A percentile compares a stretch with the other conserved stretches of the same genome.
These are phyloP conservation scores for Beta macrorhiza DNA, from an alignment of 179 eudicot species.

Conservation along the genomic window DNA sequence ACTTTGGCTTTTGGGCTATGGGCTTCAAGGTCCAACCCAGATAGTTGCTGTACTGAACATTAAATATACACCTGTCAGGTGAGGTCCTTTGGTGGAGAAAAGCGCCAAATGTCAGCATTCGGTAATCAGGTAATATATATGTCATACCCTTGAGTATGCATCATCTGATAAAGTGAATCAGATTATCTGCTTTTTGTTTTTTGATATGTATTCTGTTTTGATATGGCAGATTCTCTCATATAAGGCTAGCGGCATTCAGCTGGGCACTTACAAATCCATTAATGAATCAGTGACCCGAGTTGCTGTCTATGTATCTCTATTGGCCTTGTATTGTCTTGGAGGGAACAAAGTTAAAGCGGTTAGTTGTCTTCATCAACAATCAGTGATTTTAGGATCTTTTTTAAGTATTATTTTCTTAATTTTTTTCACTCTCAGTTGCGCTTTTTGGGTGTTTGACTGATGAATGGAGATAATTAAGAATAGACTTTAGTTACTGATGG, in stretches of 20 bases:
- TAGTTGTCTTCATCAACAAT: conserved; percentile 30
- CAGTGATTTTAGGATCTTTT: background rate
- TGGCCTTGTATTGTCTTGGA: conserved; percentile 88
- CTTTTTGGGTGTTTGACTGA: background rate
- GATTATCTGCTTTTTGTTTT: conserved; percentile 4
- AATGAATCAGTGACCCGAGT: conserved; percentile 87
- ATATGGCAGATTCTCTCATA: conserved; percentile 67
- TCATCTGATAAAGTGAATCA: background rate
- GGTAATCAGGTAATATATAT: conserved; percentile 65
- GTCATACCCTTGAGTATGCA: conserved; percentile 7
- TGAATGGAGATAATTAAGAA: background rate
- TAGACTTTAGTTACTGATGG: background rate
- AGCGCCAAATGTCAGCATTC: conserved; percentile 88
- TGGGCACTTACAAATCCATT: conserved; percentile 77
- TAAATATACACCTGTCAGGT: conserved; percentile 47
- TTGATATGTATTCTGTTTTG: conserved; percentile 30
- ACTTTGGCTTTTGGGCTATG: background rate
- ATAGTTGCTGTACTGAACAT: conserved; percentile 19
- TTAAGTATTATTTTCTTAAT: too few relatives aligned
- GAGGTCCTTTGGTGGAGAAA: conserved; percentile 96
- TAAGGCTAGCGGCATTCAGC: conserved; percentile 80
- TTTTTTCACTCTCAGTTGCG: too few relatives aligned
- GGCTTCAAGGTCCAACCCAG: background rate
- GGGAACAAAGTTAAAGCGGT: conserved; percentile 96
- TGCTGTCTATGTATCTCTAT: conserved; percentile 82